Evolutionary conservation across 192 early-diverging fungal genomes (phyloP).

Genomic region (Piromyces finnis): DNA sequence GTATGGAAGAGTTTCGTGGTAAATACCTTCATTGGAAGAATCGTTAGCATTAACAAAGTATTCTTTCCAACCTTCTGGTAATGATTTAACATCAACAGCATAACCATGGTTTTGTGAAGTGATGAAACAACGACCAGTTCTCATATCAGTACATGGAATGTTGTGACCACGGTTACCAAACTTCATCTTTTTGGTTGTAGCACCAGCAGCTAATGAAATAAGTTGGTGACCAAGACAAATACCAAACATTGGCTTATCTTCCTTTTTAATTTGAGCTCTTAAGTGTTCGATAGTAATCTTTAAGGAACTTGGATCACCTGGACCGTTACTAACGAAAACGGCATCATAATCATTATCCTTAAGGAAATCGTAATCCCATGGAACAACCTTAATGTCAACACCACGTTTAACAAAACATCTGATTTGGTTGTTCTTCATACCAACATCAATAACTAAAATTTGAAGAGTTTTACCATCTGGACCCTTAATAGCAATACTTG

Average conservation of each 20-base stretch:
- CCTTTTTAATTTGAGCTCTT: slow-evolving; percentile 35
- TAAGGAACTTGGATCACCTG: slow-evolving; percentile 85
- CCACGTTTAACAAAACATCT: slow-evolving; percentile 92
- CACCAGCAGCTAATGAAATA: slow-evolving; percentile 81
- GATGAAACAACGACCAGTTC: slow-evolving; percentile 93
- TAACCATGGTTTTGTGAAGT: slow-evolving; percentile 98
- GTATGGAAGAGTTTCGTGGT: slow-evolving; percentile 72
- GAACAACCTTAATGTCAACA: slow-evolving; percentile 82
- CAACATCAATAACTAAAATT: slow-evolving; percentile 87
- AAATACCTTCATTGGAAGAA: slow-evolving; percentile 95
- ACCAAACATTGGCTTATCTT: slow-evolving; percentile 87
- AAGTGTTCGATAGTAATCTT: slow-evolving; percentile 59
- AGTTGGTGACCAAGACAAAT: slow-evolving; percentile 99
- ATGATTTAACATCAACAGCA: slow-evolving; percentile 68
- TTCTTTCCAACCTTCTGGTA: slow-evolving; percentile 58
- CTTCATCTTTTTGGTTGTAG: slow-evolving; percentile 86
- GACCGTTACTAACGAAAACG: slow-evolving; percentile 79
- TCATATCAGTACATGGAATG: slow-evolving; percentile 93
- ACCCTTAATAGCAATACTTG: slow-evolving; percentile 11
- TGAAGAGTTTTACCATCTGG: slow-evolving; percentile 53
- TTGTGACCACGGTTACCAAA: slow-evolving; percentile 99
- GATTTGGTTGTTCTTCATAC: slow-evolving; percentile 99
- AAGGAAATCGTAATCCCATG: slow-evolving; percentile 91
- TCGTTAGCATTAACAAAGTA: slow-evolving; percentile 98
- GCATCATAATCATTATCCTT: slow-evolving; percentile 66